Evolutionary conservation across 805 yeast species (phyloP), one percentile per base, ranked within the genome.

Genomic region (Debaryomyces maramus): DNA sequence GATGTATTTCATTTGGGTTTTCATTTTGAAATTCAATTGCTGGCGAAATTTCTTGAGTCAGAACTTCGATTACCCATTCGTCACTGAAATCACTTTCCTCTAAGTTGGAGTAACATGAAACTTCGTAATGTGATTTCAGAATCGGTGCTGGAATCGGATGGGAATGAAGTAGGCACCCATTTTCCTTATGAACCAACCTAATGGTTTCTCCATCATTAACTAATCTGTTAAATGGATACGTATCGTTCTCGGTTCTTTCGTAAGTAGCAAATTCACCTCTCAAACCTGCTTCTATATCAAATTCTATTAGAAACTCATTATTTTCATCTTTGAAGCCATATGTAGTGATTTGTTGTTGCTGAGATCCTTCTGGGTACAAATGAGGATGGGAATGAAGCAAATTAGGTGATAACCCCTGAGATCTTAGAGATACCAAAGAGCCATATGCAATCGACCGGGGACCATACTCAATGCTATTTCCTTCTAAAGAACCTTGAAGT

Each of bases 311-410:
- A 85, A 96, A 90, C 39, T 85, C 79, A 60, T 91, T 93, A 65
- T 93, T 91, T 38, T 73, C 65, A 61, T 93, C 98, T 58, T 88
- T 88, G 63, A 81, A 88, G 14, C 90, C 87, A 61, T 93, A 93
- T 5, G 93, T 87, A 19, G 99, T 93, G 36, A 93, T 75, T 64
- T 93, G 99, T 62, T 90, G 97, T 65, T 93, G 98, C 46, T 77
- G 75, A 2, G 97, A 87, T 3, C 98, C 98, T 48, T 81, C 88
- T 11, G 99, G 99, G 59, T 83, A 93, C 9, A 75, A 61, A 58
- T 86, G 95, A 13, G 73, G 70, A 58, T 93, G 99, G 0, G 98
- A 91, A 60, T 93, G 99, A 46, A 93, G 67, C 47, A 88, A 73
- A 38, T 85, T 81, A 11, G 87, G 84, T 36, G 85, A 78, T 35